Evolutionary conservation across 495 filamentous ascomycete genomes (phyloP).

Genomic region (Daldinia caldariorum): DNA sequence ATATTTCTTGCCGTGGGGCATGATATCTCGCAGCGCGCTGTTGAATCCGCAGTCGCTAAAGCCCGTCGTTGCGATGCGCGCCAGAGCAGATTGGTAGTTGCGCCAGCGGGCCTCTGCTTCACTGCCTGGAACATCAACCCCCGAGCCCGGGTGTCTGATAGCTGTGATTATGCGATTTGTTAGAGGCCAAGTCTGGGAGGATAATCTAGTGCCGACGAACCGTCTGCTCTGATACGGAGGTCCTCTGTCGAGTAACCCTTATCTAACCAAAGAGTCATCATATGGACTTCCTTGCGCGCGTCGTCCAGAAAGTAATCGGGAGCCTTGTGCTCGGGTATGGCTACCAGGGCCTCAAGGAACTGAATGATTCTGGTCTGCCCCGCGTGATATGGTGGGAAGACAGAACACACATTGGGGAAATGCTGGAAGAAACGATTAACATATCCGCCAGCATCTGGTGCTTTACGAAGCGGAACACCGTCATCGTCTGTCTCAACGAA

Average conservation of each 20-base stretch:
- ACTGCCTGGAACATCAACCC: constrained; percentile 23
- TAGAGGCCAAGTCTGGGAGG: background rate
- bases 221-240: constrained; percentile 30
- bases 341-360: constrained; percentile 25
- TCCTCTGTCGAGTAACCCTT: constrained; percentile 18
- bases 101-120: constrained; percentile 30
- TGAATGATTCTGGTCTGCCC: constrained; percentile 27
- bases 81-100: constrained; percentile 31
- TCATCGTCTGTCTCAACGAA: constrained; percentile 14
- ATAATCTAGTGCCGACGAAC: constrained; percentile 8
- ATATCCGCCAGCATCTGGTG: constrained; percentile 30
- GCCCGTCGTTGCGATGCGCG: constrained; percentile 24
- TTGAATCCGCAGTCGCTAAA: constrained; percentile 31
- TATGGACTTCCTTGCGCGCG: background rate
- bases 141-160: constrained; percentile 24
- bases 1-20: constrained; percentile 25
- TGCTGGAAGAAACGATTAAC: constrained; percentile 25
- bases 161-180: constrained; percentile 11
- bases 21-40: constrained; percentile 29
- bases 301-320: constrained; percentile 23
- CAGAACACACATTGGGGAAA: constrained; percentile 26
- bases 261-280: constrained; percentile 25
- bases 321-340: constrained; percentile 26
- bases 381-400: constrained; percentile 27
- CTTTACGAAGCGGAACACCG: constrained; percentile 13